Conservation (phyloP, 2,329 filamentous ascomycete genomes). For the Cladosporium colombiae region DNA sequence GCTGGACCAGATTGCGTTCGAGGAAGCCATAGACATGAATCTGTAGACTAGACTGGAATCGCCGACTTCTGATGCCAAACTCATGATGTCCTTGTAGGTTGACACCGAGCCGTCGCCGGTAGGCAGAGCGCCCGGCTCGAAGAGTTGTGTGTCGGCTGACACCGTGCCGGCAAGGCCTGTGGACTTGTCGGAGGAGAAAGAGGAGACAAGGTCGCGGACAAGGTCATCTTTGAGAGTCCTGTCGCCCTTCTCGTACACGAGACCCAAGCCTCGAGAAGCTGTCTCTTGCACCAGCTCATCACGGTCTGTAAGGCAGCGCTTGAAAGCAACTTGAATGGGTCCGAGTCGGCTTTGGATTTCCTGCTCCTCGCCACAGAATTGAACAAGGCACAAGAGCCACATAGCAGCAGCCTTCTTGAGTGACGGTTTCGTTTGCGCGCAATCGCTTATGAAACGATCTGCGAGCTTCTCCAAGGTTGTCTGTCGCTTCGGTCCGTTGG, state of each 20-base stretch:
- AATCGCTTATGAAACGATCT: constrained; percentile 73
- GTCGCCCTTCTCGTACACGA: constrained; percentile 93
- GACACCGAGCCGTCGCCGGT: constrained; percentile 90
- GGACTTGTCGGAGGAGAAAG: constrained; percentile 75
- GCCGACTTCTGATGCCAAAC: constrained; percentile 90
- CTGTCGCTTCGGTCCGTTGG: constrained; percentile 42
- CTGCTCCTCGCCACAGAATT: constrained; percentile 79
- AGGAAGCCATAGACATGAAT: constrained; percentile 96
- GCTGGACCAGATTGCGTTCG: constrained; percentile 97
- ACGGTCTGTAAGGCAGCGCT: constrained; percentile 79
- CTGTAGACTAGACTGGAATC: constrained; percentile 96
- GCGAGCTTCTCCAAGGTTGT: constrained; percentile 58
- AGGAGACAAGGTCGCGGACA: constrained; percentile 82
- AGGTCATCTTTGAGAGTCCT: constrained; percentile 76
- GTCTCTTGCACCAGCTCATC: constrained; percentile 97
- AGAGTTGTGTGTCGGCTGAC: constrained; percentile 86
- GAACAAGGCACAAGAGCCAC: constrained; percentile 88
- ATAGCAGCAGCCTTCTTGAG: constrained; percentile 90
- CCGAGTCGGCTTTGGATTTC: constrained; percentile 74
- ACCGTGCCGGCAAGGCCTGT: constrained; percentile 74
- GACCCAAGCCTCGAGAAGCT: constrained; percentile 82
- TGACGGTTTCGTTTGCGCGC: constrained; percentile 82
- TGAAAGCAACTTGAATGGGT: constrained; percentile 83
- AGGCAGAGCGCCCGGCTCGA: constrained; percentile 85
- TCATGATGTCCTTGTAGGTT: constrained; percentile 97